Base-by-base conservation (phyloP, 202 grass and related monocot species). In the Schoenoplectus triqueter region DNA sequence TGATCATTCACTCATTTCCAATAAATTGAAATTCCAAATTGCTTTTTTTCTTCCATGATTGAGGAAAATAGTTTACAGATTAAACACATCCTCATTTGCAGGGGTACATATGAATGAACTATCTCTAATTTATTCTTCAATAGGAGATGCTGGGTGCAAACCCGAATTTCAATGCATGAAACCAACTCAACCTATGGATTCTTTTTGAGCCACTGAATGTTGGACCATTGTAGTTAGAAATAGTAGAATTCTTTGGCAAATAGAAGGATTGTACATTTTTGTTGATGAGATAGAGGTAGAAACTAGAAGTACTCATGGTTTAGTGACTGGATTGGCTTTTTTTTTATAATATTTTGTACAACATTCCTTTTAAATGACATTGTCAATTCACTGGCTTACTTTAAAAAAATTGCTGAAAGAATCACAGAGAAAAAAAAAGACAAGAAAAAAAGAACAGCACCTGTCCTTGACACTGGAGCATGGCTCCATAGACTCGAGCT, bases 401-500 rank as follows among this genome's bases (percentile, higher is more conserved):
- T 31, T 31, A 64, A 74, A 20, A 2, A 19, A 56, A 75, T 72
- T 69, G 48, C 48, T 4, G 44, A 8, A 51, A 31, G 31, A 31
- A 31, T 41, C 11, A 40, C 55, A 51, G 18, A 40, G 11, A 6
- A 64, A 21, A 46, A 48, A 18, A 82, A 39, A 31, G 74, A 31
- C 31, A 56, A 44, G 10, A 69, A 45, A 5, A 5, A 60, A 42
- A 41, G 5, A 44, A 46, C 61, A 6, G 31, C 80, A 88, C 90
- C 90, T 90, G 65, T 92, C 91, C 84, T 92, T 92, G 15, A 92
- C 91, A 80, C 91, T 92, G 31, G 91, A 92, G 69, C 91, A 92
- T 7, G 91, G 91, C 84, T 88, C 88, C 91, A 92, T 92, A 70
- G 85, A 88, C 86, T 92, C 88, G 21, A 92, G 86, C 86, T 92